A percentile compares a stretch with the other conserved stretches of the same genome.
Evolutionary conservation across 768 basidiomycete genomes (phyloP).

Genomic region (Leccinellum rugosiceps): DNA sequence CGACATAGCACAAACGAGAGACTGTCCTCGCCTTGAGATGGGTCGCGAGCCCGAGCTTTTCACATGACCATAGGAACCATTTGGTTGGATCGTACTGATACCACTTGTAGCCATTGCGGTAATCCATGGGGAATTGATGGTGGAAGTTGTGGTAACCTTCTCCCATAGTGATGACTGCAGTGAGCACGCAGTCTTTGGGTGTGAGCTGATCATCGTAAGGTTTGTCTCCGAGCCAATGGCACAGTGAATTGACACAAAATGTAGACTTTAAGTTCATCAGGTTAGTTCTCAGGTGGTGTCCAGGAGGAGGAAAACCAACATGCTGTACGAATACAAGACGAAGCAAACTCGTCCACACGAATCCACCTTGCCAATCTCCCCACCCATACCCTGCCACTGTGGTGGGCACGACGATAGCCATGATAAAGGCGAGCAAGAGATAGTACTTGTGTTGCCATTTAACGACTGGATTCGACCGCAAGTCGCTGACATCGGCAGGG

Average conservation of each 20-base stretch:
- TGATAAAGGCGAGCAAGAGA: conserved; percentile 57
- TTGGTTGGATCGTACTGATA: conserved; percentile 88
- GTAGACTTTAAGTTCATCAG: conserved; percentile 57
- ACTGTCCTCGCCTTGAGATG: conserved; percentile 45
- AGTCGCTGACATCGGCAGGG: conserved; percentile 80
- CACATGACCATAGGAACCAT: conserved; percentile 64
- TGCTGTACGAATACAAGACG: conserved; percentile 79
- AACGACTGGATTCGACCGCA: conserved; percentile 72
- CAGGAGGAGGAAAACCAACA: conserved; percentile 40
- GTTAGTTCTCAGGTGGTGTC: not conserved
- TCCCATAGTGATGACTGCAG: conserved; percentile 86
- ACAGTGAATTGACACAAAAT: conserved; percentile 91
- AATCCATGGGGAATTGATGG: conserved; percentile 93
- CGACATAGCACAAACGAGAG: not conserved
- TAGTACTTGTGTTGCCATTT: conserved; percentile 85
- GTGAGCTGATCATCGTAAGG: conserved; percentile 93
- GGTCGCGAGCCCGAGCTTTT: conserved; percentile 42
- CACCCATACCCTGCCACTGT: conserved; percentile 17
- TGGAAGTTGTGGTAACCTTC: conserved; percentile 98
- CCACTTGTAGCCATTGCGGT: conserved; percentile 87
- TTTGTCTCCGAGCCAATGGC: conserved; percentile 88
- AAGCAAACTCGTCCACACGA: conserved; percentile 39
- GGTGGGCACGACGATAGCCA: conserved; percentile 70
- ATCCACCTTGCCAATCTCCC: conserved; percentile 25
- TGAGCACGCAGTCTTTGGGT: conserved; percentile 82